phyloP scores from a whole-genome alignment of 106 monocot genomes.

The Chionographis japonica region DNA sequence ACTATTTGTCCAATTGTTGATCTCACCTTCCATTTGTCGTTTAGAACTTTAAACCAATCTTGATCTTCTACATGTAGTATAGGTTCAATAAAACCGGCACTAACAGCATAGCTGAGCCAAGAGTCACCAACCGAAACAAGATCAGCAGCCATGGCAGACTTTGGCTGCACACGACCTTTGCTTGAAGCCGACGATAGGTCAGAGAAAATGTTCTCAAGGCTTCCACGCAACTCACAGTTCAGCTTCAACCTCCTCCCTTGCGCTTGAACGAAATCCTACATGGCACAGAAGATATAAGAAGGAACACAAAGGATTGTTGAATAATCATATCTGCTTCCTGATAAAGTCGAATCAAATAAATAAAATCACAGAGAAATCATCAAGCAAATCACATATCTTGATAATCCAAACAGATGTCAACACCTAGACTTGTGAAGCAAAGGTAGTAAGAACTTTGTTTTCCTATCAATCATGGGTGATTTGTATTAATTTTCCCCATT shows the following conservation, averaged over 20 bases:
- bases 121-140: constrained; percentile 86
- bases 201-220: constrained; percentile 52
- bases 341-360: too few relatives aligned
- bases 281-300: neutral
- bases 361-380: too few relatives aligned
- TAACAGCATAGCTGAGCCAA: constrained; percentile 72
- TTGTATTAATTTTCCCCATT: too few relatives aligned
- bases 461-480: too few relatives aligned
- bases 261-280: constrained; percentile 78
- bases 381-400: too few relatives aligned
- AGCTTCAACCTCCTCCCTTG: constrained; percentile 79
- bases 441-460: too few relatives aligned
- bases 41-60: constrained; percentile 71
- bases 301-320: neutral
- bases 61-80: constrained; percentile 58
- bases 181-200: constrained; percentile 57
- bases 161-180: constrained; percentile 45
- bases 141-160: constrained; percentile 92
- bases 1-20: too few relatives aligned
- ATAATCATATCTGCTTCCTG: neutral
- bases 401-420: too few relatives aligned
- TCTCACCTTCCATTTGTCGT: constrained; percentile 89
- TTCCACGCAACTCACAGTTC: constrained; percentile 44
- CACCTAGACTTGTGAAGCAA: too few relatives aligned
- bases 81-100: constrained; percentile 68